These are phyloP conservation scores for Kondoa malvinella DNA, from an alignment of 768 basidiomycete species.

Conservation along the genomic window DNA sequence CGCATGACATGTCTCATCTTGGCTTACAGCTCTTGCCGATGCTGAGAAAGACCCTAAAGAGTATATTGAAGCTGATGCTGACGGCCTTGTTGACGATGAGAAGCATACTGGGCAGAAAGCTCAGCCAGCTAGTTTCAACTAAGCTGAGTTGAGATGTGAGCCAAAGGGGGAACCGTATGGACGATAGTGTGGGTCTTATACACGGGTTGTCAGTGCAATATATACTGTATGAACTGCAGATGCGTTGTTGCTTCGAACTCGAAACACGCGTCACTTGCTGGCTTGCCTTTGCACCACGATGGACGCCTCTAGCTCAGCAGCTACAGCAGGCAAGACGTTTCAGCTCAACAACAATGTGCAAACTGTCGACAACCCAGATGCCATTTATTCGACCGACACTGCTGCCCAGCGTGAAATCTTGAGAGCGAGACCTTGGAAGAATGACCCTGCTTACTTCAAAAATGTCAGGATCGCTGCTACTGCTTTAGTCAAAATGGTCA, in stretches of 20 bases:
- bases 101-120: background rate
- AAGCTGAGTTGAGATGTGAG: too few relatives aligned
- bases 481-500: slow-evolving; percentile 40
- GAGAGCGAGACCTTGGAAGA: slow-evolving; percentile 67
- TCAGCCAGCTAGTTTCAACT: background rate
- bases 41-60: background rate
- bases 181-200: too few relatives aligned
- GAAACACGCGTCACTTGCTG: background rate
- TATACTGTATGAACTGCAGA: too few relatives aligned
- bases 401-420: slow-evolving; percentile 32
- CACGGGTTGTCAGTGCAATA: too few relatives aligned
- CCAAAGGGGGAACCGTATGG: too few relatives aligned
- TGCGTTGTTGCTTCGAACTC: too few relatives aligned
- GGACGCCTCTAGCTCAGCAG: slow-evolving; percentile 4
- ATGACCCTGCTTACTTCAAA: slow-evolving; percentile 46
- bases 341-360: slow-evolving; percentile 33
- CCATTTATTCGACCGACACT: slow-evolving; percentile 31
- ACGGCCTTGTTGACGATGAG: background rate
- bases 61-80: background rate
- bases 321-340: slow-evolving; percentile 31
- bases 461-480: slow-evolving; percentile 39
- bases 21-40: background rate
- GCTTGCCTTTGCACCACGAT: background rate
- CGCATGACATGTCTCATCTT: too few relatives aligned
- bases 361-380: slow-evolving; percentile 12